Conservation (phyloP, 2,329 filamentous ascomycete genomes). For the Aquanectria penicillioides region DNA sequence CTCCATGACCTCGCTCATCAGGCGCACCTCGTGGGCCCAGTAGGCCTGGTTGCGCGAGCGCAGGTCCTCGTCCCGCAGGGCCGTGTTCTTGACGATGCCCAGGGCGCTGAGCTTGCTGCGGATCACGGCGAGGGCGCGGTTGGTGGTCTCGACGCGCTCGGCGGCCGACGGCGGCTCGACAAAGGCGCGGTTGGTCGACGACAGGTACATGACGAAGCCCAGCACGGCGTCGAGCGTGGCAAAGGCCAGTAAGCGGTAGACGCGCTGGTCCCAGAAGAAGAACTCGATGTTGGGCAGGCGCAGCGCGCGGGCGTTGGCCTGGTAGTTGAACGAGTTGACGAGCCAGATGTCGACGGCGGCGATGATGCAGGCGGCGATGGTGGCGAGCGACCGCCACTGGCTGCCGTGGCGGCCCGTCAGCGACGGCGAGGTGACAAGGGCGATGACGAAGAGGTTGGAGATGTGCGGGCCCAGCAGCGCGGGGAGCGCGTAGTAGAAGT, state of each 20-base stretch:
- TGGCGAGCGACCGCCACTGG: slow-evolving; percentile 77
- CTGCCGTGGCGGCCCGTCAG: slow-evolving; percentile 71
- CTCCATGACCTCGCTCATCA: slow-evolving; percentile 81
- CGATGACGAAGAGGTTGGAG: slow-evolving; percentile 77
- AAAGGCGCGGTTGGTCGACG: slow-evolving; percentile 83
- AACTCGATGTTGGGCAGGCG: slow-evolving; percentile 72
- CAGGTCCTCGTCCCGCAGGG: slow-evolving; percentile 77
- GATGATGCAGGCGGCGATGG: slow-evolving; percentile 68
- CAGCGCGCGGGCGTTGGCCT: slow-evolving; percentile 69
- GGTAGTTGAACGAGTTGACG: slow-evolving; percentile 72
- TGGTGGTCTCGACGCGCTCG: slow-evolving; percentile 71
- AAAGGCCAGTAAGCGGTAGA: slow-evolving; percentile 71
- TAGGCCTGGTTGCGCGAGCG: slow-evolving; percentile 75
- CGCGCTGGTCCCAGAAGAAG: slow-evolving; percentile 76
- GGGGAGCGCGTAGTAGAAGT: slow-evolving; percentile 84
- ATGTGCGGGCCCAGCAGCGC: slow-evolving; percentile 81
- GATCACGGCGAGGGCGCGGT: slow-evolving; percentile 65
- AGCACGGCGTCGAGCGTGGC: slow-evolving; percentile 71
- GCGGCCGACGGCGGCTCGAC: slow-evolving; percentile 68
- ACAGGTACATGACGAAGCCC: slow-evolving; percentile 76
- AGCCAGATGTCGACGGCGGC: slow-evolving; percentile 73
- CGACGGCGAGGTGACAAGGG: slow-evolving; percentile 75
- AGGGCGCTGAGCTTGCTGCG: slow-evolving; percentile 76
- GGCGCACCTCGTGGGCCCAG: slow-evolving; percentile 80
- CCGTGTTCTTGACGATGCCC: slow-evolving; percentile 82